Evolutionary conservation across 768 basidiomycete genomes (phyloP), one percentile per base, ranked within the genome.

Genomic region (Auricularia cornea): DNA sequence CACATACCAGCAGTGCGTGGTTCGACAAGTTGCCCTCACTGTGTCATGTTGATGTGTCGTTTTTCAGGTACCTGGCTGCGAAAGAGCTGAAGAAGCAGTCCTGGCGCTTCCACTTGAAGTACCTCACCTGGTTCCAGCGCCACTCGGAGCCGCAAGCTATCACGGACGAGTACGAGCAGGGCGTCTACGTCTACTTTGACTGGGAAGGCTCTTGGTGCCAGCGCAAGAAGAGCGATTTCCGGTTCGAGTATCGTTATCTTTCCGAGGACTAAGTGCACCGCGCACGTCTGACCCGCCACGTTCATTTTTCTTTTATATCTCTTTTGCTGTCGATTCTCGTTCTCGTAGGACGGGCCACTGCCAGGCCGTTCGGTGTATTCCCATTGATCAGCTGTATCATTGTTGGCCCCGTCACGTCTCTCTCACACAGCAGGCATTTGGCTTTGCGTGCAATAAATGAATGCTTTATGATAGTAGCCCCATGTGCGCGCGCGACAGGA

Each of bases 141-240:
- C 93, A 97, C 70, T 94, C 93, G 28, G 95, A 98, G 71, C 97
- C 97, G 10, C 93, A 96, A 71, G 94, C 94, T 1, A 98, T 99
- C 73, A 99, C 97, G 60, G 96, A 98, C 69, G 96, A 98, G 73
- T 99, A 98, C 74, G 97, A 99, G 76, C 95, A 98, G 78, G 97
- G 97, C 16, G 94, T 97, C 16, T 99, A 99, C 75, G 91, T 97
- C 35, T 99, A 99, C 81, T 98, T 98, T 74, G 96, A 98, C 76
- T 98, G 95, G 95, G 95, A 98, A 74, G 93, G 93, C 59, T 92
- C 91, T 66, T 99, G 96, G 97, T 97, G 94, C 74, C 94, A 96
- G 73, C 83, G 96, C 72, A 93, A 94, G 80, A 99, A 99, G 82
- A 88, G 89, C 72, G 95, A 98, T 74, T 99, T 98, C 83, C 87